Base-by-base conservation (phyloP, 1,139 yeast species). In the Candida neerlandica region DNA sequence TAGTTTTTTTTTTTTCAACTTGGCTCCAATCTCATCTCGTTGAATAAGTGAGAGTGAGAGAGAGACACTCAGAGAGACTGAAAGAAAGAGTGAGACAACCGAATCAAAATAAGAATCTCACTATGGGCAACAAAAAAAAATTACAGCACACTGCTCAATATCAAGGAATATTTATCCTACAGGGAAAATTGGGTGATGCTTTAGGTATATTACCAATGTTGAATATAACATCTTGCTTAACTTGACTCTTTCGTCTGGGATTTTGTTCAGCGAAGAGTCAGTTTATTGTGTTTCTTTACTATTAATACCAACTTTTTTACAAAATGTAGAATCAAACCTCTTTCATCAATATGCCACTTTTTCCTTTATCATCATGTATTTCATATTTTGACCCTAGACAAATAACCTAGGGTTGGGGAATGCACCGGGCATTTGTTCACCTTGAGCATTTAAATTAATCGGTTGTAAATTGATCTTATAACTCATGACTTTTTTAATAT, bases 401-500 rank as follows among this genome's bases (percentile, higher is more conserved):
- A 55, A 53, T 33, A 54, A 45, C 6, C 56, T 51, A 4, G 52
- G 51, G 29, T 41, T 51, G 14, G 54, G 55, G 18, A 51, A 53
- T 9, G 52, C 44, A n/a, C 55, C 55, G 15, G 54, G 53, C 45
- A 50, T 43, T 18, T 21, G 40, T 16, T 23, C 29, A 11, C 33
- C 43, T 27, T 29, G 19, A 26, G 23, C n/a, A 19, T 51, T 51
- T 2, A 41, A 26, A 18, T 27, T 38, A n/a, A 19, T 18, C 12
- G 43, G 46, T 33, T 53, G 53, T 21, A 59, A 41, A 35, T 53
- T 46, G 5, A 55, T 54, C 21, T 59, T 59, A 43, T 57, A 62
- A 21, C 51, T 52, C 52, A 66, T 53, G 4, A 67, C 66, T 5
- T 58, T 59, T 46, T 47, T 53, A 10, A 69, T 55, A 45, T 60